Evolutionary conservation across 176 grass and related monocot genomes (phyloP).

Genomic region (Triticum urartu): DNA sequence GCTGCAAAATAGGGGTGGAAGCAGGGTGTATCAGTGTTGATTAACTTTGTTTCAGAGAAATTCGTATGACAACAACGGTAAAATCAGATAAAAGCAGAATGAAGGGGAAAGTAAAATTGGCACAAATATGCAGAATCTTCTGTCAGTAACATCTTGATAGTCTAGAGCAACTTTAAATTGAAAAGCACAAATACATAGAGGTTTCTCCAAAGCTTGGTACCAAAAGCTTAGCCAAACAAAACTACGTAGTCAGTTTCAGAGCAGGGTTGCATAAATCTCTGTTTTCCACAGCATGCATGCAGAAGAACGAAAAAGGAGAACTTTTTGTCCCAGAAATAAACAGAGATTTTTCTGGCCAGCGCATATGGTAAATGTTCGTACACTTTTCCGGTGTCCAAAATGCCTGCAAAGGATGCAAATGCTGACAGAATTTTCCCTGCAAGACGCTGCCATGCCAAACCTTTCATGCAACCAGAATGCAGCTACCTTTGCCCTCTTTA

Average conservation of each 20-base stretch:
- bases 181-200: not conserved
- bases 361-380: not conserved
- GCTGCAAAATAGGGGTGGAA: slow-evolving; percentile 47
- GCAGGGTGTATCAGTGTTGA: slow-evolving; percentile 14
- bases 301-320: not conserved
- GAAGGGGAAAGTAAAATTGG: not conserved
- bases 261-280: not conserved
- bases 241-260: not conserved
- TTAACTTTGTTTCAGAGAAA: not conserved
- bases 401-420: not conserved
- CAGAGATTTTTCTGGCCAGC: not conserved
- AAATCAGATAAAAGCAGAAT: not conserved
- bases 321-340: not conserved
- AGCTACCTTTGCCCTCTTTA: not conserved
- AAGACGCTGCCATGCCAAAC: not conserved
- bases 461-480: not conserved
- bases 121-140: not conserved
- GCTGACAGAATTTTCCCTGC: slow-evolving; percentile 11
- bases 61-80: not conserved
- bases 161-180: not conserved
- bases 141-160: not conserved
- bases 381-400: not conserved
- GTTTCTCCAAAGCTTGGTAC: not conserved
- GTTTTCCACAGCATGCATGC: not conserved
- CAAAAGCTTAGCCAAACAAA: not conserved